Evolutionary conservation across 2,329 filamentous ascomycete genomes (phyloP).

Genomic region (Teratosphaeriaceae sp.): DNA sequence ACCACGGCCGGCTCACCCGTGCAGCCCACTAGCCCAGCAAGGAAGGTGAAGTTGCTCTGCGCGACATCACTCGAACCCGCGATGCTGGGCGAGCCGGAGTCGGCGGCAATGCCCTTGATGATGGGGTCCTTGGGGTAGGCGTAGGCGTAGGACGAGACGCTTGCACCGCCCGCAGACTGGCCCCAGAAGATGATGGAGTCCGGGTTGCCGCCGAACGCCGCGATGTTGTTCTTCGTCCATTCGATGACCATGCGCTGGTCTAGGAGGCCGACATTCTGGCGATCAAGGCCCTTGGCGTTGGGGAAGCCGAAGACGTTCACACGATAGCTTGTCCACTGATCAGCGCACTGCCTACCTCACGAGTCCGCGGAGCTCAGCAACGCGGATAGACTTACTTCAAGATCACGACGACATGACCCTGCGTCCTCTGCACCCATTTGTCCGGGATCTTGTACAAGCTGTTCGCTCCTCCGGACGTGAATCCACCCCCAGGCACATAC

Average conservation of each 20-base stretch:
- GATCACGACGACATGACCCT: not conserved
- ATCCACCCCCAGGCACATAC: not conserved
- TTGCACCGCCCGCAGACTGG: not conserved
- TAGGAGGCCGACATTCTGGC: conserved; percentile 34
- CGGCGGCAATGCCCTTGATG: not conserved
- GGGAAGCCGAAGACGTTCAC: conserved; percentile 3
- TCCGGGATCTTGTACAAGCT: not conserved
- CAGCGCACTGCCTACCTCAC: too few relatives aligned
- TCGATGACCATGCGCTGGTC: conserved; percentile 37
- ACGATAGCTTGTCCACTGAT: not conserved
- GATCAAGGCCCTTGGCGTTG: conserved; percentile 23
- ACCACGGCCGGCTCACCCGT: not conserved
- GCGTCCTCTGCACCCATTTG: conserved; percentile 1
- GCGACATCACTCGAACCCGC: not conserved
- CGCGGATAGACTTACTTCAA: not conserved
- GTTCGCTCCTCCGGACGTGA: not conserved
- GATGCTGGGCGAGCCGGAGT: not conserved
- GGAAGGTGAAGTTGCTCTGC: not conserved
- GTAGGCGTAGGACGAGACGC: not conserved
- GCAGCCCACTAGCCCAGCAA: not conserved
- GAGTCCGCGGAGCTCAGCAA: too few relatives aligned
- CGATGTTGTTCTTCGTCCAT: conserved; percentile 43
- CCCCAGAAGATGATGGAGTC: conserved; percentile 36
- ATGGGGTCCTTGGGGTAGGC: not conserved
- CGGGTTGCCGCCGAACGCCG: conserved; percentile 42